Percentiles rank a stretch among this genome's conserved stretches.
Conservation (phyloP, 768 basidiomycete species). For the Auricularia sp. region DNA sequence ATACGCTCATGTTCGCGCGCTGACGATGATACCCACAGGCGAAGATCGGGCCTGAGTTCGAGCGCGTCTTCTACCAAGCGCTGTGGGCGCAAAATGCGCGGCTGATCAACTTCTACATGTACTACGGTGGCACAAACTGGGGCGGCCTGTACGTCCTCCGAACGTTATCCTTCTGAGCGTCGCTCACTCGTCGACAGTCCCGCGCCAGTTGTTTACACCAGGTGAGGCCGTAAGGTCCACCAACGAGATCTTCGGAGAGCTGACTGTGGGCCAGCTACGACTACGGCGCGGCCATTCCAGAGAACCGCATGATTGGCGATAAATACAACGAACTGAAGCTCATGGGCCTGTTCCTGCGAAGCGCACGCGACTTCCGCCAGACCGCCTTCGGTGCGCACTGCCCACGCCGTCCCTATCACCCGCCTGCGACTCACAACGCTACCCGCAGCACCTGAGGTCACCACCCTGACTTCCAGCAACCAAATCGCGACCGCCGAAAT, state of each 20-base stretch:
- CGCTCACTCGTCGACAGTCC: constrained; percentile 33
- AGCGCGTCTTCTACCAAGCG: constrained; percentile 68
- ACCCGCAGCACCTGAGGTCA: not conserved
- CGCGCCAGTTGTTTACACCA: not conserved
- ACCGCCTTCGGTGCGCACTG: constrained; percentile 21
- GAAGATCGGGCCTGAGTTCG: constrained; percentile 57
- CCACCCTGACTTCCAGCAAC: not conserved
- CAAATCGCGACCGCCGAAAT: constrained; percentile 5
- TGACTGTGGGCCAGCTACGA: constrained; percentile 37
- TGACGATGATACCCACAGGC: not conserved
- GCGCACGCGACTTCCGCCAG: constrained; percentile 49
- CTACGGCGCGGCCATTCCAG: constrained; percentile 46
- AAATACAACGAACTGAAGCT: constrained; percentile 22
- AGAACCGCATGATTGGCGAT: constrained; percentile 51
- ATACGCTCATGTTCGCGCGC: not conserved
- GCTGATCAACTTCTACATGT: constrained; percentile 47
- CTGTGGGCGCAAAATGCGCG: constrained; percentile 78
- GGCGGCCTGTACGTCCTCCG: constrained; percentile 12
- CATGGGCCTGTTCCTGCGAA: constrained; percentile 39
- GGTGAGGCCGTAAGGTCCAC: too few relatives aligned
- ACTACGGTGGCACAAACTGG: not conserved
- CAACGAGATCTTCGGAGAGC: too few relatives aligned
- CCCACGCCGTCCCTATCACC: not conserved
- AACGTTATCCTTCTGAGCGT: constrained; percentile 38
- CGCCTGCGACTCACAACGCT: not conserved